A percentile compares a stretch with the other conserved stretches of the same genome.
These are phyloP conservation scores for Rhizophagus clarus DNA, from an alignment of 192 early-diverging fungal species.

Conservation along the genomic window DNA sequence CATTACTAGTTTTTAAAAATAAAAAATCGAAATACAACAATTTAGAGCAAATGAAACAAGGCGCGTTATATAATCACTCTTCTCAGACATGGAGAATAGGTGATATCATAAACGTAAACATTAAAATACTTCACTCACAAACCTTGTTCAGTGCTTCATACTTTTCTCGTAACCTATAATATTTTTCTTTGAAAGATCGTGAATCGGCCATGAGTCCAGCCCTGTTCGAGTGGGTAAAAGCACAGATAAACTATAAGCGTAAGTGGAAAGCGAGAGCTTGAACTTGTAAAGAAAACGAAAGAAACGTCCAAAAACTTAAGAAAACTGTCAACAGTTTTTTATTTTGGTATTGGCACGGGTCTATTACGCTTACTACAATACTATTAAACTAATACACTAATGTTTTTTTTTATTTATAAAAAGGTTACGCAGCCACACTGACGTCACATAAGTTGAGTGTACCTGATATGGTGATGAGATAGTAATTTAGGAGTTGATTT, in stretches of 20 bases:
- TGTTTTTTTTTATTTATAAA: not conserved
- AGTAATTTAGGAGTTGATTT: not conserved
- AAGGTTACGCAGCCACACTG: not conserved
- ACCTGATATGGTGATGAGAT: not conserved
- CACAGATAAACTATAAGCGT: not conserved
- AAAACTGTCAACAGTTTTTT: not conserved
- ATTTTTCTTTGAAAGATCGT: conserved; percentile 32
- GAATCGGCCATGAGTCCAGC: conserved; percentile 30
- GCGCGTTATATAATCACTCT: not conserved
- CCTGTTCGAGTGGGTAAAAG: not conserved
- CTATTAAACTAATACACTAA: not conserved
- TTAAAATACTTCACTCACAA: not conserved
- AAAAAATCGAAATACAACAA: not conserved
- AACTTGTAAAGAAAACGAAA: not conserved
- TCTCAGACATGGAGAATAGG: not conserved
- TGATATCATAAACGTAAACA: not conserved
- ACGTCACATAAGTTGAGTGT: not conserved
- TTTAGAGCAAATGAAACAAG: not conserved
- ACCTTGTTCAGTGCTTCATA: conserved; percentile 29
- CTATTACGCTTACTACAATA: not conserved
- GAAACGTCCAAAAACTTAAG: not conserved
- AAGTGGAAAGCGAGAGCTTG: not conserved
- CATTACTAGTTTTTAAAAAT: not conserved
- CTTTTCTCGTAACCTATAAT: conserved; percentile 29
- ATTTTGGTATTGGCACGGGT: not conserved